Evolutionary conservation across 2,329 filamentous ascomycete species (phyloP).

Genomic region (Hypoxylon sp.): DNA sequence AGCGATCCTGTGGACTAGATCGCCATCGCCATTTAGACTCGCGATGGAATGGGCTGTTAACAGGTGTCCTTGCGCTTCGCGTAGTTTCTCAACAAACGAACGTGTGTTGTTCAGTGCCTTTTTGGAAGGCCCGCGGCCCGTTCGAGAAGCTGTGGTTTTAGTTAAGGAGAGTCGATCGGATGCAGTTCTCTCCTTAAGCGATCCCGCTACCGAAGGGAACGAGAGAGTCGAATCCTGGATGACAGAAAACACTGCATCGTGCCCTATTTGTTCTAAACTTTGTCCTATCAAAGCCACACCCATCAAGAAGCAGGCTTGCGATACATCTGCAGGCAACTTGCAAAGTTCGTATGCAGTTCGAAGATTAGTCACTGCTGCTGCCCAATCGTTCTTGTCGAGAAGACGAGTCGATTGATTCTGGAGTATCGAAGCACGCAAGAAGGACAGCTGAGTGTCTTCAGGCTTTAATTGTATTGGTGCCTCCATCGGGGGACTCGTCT

Average conservation of each 20-base stretch:
- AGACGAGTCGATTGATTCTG: constrained; percentile 62
- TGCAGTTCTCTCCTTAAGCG: constrained; percentile 57
- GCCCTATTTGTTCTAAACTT: constrained; percentile 79
- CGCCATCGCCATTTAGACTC: constrained; percentile 67
- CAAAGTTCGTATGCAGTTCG: constrained; percentile 63
- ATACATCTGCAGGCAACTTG: constrained; percentile 58
- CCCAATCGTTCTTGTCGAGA: constrained; percentile 68
- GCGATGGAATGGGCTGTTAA: constrained; percentile 73
- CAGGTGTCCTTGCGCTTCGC: constrained; percentile 76
- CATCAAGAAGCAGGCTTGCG: constrained; percentile 71
- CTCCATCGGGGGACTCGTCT: constrained; percentile 35
- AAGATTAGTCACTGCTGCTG: constrained; percentile 70
- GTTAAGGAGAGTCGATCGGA: constrained; percentile 56
- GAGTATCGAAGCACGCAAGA: constrained; percentile 58
- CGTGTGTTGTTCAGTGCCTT: constrained; percentile 52
- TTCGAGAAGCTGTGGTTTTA: constrained; percentile 57
- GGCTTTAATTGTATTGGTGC: constrained; percentile 29
- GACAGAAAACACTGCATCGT: constrained; percentile 88
- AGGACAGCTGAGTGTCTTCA: constrained; percentile 56
- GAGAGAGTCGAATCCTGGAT: constrained; percentile 94
- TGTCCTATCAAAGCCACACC: constrained; percentile 78
- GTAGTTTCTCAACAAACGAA: constrained; percentile 71
- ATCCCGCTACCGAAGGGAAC: constrained; percentile 76
- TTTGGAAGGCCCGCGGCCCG: constrained; percentile 48
- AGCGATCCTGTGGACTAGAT: constrained; percentile 74